phyloP scores from a whole-genome alignment of 2,329 filamentous ascomycete genomes.

The Fusarium sarcochroum region DNA sequence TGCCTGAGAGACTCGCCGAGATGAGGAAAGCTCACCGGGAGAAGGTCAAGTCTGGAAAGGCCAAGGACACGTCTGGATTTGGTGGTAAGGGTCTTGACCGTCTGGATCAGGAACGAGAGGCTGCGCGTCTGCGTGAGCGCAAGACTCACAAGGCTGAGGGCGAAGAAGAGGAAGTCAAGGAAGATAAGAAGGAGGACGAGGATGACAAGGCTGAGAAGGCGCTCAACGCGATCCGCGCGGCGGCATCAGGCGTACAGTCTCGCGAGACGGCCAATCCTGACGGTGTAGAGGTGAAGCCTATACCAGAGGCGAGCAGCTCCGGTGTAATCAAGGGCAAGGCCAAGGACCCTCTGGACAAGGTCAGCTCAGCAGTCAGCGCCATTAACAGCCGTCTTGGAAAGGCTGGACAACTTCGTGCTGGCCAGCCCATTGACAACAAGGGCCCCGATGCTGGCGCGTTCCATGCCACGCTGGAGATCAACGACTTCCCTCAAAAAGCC shows the following conservation, averaged over 20 bases:
- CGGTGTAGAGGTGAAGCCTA: constrained; percentile 52
- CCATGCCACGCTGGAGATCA: constrained; percentile 98
- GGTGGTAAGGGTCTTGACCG: constrained; percentile 94
- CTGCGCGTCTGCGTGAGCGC: constrained; percentile 86
- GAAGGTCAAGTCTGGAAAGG: constrained; percentile 93
- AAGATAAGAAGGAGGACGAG: constrained; percentile 77
- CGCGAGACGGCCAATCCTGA: constrained; percentile 66
- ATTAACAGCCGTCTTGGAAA: constrained; percentile 93
- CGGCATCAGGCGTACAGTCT: constrained; percentile 69
- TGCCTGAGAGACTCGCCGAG: constrained; percentile 78
- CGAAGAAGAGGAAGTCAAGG: constrained; percentile 84
- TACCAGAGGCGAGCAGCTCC: constrained; percentile 64
- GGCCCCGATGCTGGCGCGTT: constrained; percentile 96
- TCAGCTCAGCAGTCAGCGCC: constrained; percentile 88
- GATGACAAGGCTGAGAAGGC: constrained; percentile 79
- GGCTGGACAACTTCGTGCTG: constrained; percentile 88
- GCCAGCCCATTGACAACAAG: constrained; percentile 98
- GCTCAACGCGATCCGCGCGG: constrained; percentile 74
- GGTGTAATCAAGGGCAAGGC: constrained; percentile 69
- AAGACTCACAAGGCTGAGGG: constrained; percentile 92
- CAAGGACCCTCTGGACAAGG: constrained; percentile 84
- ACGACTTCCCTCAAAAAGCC: constrained; percentile 98
- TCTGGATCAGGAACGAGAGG: constrained; percentile 91
- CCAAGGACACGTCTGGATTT: constrained; percentile 90
- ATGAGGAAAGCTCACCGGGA: constrained; percentile 83